Conservation (phyloP, 176 grass and related monocot genomes). For the Eleusine coracana region DNA sequence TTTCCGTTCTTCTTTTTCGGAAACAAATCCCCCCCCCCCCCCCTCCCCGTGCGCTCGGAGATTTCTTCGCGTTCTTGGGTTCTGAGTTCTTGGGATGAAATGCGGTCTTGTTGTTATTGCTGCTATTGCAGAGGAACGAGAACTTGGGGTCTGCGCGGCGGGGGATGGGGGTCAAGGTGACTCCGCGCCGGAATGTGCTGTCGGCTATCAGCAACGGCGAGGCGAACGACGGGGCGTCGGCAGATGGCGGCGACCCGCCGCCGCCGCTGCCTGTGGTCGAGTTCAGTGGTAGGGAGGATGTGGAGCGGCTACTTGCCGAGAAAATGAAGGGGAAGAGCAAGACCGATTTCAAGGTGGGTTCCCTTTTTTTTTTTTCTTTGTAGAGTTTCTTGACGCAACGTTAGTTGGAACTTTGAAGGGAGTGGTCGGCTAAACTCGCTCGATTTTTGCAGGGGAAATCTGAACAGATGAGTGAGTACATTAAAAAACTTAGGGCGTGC, state of each 20-base stretch:
- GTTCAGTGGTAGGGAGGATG: constrained; percentile 80
- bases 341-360: constrained; percentile 77
- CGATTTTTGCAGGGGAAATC: constrained; percentile 56
- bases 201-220: constrained; percentile 66
- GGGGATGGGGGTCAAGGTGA: constrained; percentile 43
- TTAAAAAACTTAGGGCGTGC: constrained; percentile 81
- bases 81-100: constrained; percentile 1
- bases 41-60: too few species aligned
- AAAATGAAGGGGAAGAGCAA: constrained; percentile 88
- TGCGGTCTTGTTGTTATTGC: neutral
- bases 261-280: constrained; percentile 33
- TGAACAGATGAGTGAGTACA: constrained; percentile 87
- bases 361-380: neutral
- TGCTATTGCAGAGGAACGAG: constrained; percentile 63
- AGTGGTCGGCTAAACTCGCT: neutral
- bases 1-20: neutral
- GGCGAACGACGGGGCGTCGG: neutral
- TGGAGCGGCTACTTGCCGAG: constrained; percentile 82
- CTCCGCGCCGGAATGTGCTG: constrained; percentile 57
- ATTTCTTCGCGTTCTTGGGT: neutral
- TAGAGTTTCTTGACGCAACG: neutral
- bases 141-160: constrained; percentile 55
- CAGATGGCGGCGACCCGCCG: neutral
- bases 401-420: neutral
- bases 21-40: too few species aligned